These are phyloP conservation scores for Fusarium domesticum DNA, from an alignment of 2,329 filamentous ascomycete genomes.

Conservation along the genomic window DNA sequence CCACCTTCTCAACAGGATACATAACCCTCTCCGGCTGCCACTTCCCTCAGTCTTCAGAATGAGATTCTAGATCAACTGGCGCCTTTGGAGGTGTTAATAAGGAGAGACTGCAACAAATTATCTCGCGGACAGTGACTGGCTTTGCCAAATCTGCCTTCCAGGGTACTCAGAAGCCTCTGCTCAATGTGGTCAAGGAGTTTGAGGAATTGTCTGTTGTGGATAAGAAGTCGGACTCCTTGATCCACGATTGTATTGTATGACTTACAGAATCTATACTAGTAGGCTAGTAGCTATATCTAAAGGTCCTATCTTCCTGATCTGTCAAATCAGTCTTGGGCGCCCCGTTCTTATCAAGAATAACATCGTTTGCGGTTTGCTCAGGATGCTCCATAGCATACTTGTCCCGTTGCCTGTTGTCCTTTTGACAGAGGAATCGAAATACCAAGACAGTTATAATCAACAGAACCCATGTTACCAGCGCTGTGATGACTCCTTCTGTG, in stretches of 20 bases:
- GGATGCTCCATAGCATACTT: background rate
- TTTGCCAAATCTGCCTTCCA: too few species aligned
- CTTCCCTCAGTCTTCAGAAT: too few species aligned
- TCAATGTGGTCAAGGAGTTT: too few species aligned
- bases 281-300: background rate
- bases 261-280: too few species aligned
- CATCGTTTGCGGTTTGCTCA: background rate
- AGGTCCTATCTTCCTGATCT: background rate
- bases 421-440: background rate
- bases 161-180: too few species aligned
- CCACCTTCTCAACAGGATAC: constrained; percentile 17
- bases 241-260: too few species aligned
- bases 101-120: too few species aligned
- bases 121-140: too few species aligned
- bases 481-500: constrained; percentile 5
- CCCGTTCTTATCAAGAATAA: background rate
- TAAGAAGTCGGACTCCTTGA: too few species aligned
- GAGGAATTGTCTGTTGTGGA: too few species aligned
- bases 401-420: background rate
- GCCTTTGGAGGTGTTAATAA: too few species aligned
- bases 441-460: background rate
- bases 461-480: background rate
- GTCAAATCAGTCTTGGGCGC: background rate
- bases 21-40: constrained; percentile 26
- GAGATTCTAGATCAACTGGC: too few species aligned